Base-by-base conservation (phyloP, 805 yeast genomes). In the Candida loeiensis region DNA sequence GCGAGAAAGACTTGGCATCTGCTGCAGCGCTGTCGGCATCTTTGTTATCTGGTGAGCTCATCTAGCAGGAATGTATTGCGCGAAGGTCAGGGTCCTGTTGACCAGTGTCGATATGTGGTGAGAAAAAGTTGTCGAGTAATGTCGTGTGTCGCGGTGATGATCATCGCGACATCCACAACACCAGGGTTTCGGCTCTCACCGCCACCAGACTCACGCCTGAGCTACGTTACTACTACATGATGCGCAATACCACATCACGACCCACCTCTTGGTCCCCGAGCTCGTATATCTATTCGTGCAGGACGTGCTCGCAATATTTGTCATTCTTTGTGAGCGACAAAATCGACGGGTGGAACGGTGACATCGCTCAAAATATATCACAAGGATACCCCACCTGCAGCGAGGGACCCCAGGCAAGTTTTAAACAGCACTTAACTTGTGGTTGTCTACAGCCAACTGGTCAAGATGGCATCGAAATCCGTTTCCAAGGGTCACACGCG, bases 1-100 rank as follows among this genome's bases (percentile, higher is more conserved):
- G 51, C 35, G 63, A 52, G 42, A 53, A 54, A 43, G 51, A 53
- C 43, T 64, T 63, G 34, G 51, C 44, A n/a, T 37, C 46, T 14
- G 36, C 36, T 11, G 16, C 35, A 15, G 34, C 24, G 21, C n/a
- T 30, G 21, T 30, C 33, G 7, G 33, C 13, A 4, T 17, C 33
- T 30, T 30, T 30, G 33, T 15, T 8, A 4, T 30, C 33, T 4
- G 33, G 33, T 7, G 33, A 30, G 33, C 33, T 17, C 33, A 30
- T 30, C 6, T 17, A 13, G 6, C 14, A 25, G 5, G 31, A 27
- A 5, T 27, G 9, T 6, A 15, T 7, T 5, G 17, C 6, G 17
- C 17, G n/a, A 5, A 11, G 17, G 31, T 27, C 17, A 27, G 31
- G 31, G 31, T 27, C 31, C 17, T 17, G 9, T 27, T 11, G 31